phyloP scores from a whole-genome alignment of 176 grass and related monocot species.

The Melocanna baccifera region DNA sequence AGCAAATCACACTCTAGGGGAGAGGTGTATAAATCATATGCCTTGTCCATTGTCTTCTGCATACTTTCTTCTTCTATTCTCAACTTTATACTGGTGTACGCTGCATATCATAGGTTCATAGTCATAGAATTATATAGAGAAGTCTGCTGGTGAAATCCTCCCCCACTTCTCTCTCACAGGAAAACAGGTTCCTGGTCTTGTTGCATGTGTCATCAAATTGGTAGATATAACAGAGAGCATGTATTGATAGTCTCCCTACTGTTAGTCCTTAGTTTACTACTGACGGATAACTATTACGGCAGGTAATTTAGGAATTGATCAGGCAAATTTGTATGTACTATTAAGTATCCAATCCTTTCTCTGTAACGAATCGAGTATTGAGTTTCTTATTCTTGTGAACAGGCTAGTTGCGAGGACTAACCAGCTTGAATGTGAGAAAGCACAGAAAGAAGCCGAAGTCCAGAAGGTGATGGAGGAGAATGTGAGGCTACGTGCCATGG shows the following conservation, averaged over 20 bases:
- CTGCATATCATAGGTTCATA: neutral
- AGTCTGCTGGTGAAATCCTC: neutral
- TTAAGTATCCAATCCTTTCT: neutral
- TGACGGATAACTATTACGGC: neutral
- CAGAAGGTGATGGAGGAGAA: slow-evolving; percentile 91
- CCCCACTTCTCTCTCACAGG: neutral
- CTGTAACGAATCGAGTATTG: neutral
- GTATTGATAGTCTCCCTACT: neutral
- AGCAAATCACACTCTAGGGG: neutral
- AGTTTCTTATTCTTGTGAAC: slow-evolving; percentile 10
- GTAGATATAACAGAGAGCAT: neutral
- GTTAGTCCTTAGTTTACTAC: neutral
- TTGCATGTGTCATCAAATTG: neutral
- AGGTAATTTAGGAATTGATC: neutral
- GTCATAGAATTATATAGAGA: slow-evolving; percentile 9
- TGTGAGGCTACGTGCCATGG: slow-evolving; percentile 57
- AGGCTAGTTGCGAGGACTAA: slow-evolving; percentile 71
- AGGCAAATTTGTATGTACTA: neutral
- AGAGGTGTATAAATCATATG: neutral
- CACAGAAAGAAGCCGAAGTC: slow-evolving; percentile 77
- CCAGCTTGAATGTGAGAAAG: slow-evolving; percentile 77
- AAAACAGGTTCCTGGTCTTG: neutral
- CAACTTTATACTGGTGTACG: neutral
- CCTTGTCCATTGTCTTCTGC: neutral
- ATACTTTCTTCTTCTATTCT: neutral